A percentile compares a stretch with the other conserved stretches of the same genome.
These are phyloP conservation scores for Cyclotella baltica DNA, from an alignment of 108 stramenopile genomes.

Conservation along the genomic window DNA sequence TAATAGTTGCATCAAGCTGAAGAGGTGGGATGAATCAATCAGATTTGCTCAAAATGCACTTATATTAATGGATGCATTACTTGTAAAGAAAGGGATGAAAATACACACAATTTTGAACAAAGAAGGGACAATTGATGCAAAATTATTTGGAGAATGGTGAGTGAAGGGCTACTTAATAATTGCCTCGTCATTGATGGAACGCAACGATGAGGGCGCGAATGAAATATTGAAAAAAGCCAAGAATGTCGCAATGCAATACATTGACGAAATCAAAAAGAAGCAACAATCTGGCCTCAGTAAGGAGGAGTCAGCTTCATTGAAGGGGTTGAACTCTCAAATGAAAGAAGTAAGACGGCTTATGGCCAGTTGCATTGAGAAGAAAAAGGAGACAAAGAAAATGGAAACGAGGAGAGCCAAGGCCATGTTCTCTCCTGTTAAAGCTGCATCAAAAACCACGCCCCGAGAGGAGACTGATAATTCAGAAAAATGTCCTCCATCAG, in stretches of 20 bases:
- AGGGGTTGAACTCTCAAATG: conserved; percentile 56
- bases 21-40: conserved; percentile 61
- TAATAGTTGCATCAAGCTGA: conserved; percentile 44
- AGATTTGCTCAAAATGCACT: conserved; percentile 72
- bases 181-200: conserved; percentile 56
- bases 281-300: conserved; percentile 11
- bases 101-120: conserved; percentile 65
- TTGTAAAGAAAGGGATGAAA: conserved; percentile 65
- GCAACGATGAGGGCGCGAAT: conserved; percentile 35
- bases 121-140: conserved; percentile 60
- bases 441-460: not conserved
- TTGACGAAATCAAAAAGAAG: conserved; percentile 28
- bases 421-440: conserved; percentile 66
- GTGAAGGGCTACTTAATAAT: conserved; percentile 71
- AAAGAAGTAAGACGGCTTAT: conserved; percentile 69
- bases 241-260: conserved; percentile 50
- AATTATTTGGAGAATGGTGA: conserved; percentile 84
- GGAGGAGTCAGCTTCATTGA: conserved; percentile 45
- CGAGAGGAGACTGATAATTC: not conserved
- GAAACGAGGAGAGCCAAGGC: conserved; percentile 74
- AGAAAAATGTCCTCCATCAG: no score
- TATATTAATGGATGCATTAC: conserved; percentile 70
- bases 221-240: conserved; percentile 55
- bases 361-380: conserved; percentile 47
- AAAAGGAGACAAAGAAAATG: conserved; percentile 42